Evolutionary conservation across 306 rosid genomes (phyloP), one percentile per base, ranked within the genome.

Genomic region (Castanea sativa): DNA sequence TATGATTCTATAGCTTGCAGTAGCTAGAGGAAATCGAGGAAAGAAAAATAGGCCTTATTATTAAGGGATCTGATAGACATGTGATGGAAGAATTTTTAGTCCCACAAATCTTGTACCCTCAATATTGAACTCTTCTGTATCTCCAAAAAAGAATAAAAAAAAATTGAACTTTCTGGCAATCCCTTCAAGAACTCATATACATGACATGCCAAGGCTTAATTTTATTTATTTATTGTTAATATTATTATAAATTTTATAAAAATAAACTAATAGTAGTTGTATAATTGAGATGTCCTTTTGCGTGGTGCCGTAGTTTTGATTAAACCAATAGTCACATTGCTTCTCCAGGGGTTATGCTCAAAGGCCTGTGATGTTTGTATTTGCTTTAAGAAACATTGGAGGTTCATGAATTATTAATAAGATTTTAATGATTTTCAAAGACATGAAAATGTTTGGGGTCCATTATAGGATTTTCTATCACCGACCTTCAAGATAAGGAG

Each of bases 351-450:
- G 7, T 38, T 7, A 38, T 38, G 45, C 45, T 38, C 45, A 38
- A 38, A 6, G 43, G 43, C 43, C 2, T 38, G 10, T 38, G 10
- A 38, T 38, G 43, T 38, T 2, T 38, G 43, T 38, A 38, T 6
- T 38, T 38, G 43, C 80, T 81, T 75, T 70, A 69, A 81, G 57
- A 18, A 71, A 68, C 38, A 45, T 25, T 35, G 35, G 18, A 14
- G 41, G 29, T 27, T 61, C 41, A 29, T 1, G 7, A 63, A 63
- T 21, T 23, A 59, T 23, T 5, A 59, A 1, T 25, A 59, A 59
- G 43, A 38, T 0, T 38, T 38, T 38, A 38, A 59, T 8, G 67
- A 59, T 59, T 59, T 59, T 10, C 8, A 8, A 23, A 59, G 33
- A 16, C 29, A 63, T 59, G 67, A 59, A 23, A 23, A 23, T 59